These are phyloP conservation scores for Rosa lucieae DNA, from an alignment of 306 rosid genomes.

Conservation along the genomic window DNA sequence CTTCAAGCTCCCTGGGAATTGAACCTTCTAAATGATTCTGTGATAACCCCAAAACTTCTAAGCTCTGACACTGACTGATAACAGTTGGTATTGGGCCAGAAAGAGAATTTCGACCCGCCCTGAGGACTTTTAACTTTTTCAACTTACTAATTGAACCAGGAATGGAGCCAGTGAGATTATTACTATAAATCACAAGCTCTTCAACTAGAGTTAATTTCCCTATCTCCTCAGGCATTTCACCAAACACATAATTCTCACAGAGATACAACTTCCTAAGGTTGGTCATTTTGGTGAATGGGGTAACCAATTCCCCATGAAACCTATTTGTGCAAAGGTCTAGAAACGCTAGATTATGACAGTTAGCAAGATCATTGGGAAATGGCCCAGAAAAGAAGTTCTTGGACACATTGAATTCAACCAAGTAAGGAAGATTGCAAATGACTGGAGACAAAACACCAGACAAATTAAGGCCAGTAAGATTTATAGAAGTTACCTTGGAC, in stretches of 20 bases:
- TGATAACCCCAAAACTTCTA: slow-evolving; percentile 65
- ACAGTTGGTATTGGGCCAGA: slow-evolving; percentile 58
- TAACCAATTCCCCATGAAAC: slow-evolving; percentile 53
- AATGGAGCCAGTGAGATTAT: slow-evolving; percentile 64
- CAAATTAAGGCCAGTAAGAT: slow-evolving; percentile 46
- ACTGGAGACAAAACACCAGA: slow-evolving; percentile 59
- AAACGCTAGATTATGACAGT: slow-evolving; percentile 52
- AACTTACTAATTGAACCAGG: slow-evolving; percentile 52
- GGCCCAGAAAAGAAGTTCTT: slow-evolving; percentile 61
- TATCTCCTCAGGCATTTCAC: slow-evolving; percentile 49
- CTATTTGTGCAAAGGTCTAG: slow-evolving; percentile 80
- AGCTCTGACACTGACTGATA: slow-evolving; percentile 58
- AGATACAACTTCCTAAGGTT: slow-evolving; percentile 58
- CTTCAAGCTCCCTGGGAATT: slow-evolving; percentile 57
- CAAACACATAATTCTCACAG: slow-evolving; percentile 67
- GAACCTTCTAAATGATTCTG: slow-evolving; percentile 66
- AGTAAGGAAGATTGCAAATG: slow-evolving; percentile 53
- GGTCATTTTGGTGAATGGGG: slow-evolving; percentile 42
- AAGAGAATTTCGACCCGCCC: slow-evolving; percentile 61
- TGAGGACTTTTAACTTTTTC: slow-evolving; percentile 56
- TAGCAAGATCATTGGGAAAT: slow-evolving; percentile 45
- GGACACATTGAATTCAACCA: slow-evolving; percentile 57
- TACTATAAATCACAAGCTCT: slow-evolving; percentile 69
- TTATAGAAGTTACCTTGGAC: slow-evolving; percentile 57
- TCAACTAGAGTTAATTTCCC: slow-evolving; percentile 56